Conservation (phyloP, 345 rosid species). For the Noccaea caerulescens region DNA sequence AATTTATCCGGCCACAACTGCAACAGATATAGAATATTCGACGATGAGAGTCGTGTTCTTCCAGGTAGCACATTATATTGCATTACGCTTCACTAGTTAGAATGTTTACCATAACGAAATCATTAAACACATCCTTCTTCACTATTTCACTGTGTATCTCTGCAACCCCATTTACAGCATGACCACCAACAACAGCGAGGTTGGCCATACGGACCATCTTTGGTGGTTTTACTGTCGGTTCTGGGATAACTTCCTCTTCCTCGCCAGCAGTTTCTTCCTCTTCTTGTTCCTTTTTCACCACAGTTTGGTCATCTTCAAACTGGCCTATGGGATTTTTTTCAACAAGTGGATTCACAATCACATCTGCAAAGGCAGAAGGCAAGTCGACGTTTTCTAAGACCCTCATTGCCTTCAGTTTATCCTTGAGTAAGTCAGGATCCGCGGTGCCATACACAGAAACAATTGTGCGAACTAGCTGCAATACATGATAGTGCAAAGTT, state of each 20-base stretch:
- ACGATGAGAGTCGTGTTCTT: slow-evolving; percentile 21
- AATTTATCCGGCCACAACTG: slow-evolving; percentile 80
- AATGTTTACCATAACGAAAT: slow-evolving; percentile 57
- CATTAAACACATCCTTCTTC: slow-evolving; percentile 69
- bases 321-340: slow-evolving; percentile 42
- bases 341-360: slow-evolving; percentile 56
- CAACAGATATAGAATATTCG: slow-evolving; percentile 37
- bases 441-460: slow-evolving; percentile 64
- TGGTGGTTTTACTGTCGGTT: slow-evolving; percentile 50
- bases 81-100: slow-evolving; percentile 13
- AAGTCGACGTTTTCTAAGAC: slow-evolving; percentile 78
- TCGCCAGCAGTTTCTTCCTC: slow-evolving; percentile 43
- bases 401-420: slow-evolving; percentile 75
- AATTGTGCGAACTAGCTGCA: slow-evolving; percentile 64
- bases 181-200: slow-evolving; percentile 66
- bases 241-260: slow-evolving; percentile 49
- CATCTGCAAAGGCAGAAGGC: slow-evolving; percentile 63
- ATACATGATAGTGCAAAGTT: slow-evolving; percentile 22
- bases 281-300: slow-evolving; percentile 19
- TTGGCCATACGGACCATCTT: slow-evolving; percentile 74
- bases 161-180: slow-evolving; percentile 84
- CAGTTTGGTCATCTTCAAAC: slow-evolving; percentile 39
- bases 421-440: slow-evolving; percentile 57
- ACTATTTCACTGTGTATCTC: slow-evolving; percentile 82
- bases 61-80: neutral